Conservation (phyloP, 176 grass and related monocot genomes). For the Ananas comosus region DNA sequence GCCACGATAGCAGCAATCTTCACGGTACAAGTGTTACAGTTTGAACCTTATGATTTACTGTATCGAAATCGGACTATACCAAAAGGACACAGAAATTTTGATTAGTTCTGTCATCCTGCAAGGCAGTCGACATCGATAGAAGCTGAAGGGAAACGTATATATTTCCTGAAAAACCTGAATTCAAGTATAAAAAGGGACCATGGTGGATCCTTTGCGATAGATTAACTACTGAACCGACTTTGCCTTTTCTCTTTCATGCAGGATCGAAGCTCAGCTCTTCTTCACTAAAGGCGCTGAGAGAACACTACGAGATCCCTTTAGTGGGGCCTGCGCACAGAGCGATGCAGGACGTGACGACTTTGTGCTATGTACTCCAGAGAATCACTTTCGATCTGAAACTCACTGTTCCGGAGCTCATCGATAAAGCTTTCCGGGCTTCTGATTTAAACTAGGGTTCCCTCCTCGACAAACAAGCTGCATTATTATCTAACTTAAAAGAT, state of each 20-base stretch:
- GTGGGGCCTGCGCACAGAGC: conserved; percentile 46
- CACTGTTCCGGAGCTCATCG: conserved; percentile 27
- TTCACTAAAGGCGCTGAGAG: conserved; percentile 25
- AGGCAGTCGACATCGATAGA: too few species aligned
- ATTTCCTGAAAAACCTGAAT: too few species aligned
- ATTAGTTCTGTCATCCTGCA: too few species aligned
- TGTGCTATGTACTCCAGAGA: conserved; percentile 46
- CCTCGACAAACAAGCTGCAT: conserved; percentile 14
- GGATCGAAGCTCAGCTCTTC: conserved; percentile 22
- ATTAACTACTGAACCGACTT: conserved; percentile 12
- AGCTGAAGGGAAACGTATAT: too few species aligned
- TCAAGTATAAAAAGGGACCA: too few species aligned
- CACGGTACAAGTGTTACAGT: too few species aligned
- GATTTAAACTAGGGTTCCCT: conserved; percentile 27
- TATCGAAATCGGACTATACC: too few species aligned
- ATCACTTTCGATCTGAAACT: conserved; percentile 49
- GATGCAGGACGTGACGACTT: conserved; percentile 51
- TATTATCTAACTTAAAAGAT: neutral
- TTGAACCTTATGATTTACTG: too few species aligned
- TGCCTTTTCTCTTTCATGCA: conserved; percentile 25
- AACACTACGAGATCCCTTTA: conserved; percentile 35
- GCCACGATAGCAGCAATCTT: too few species aligned
- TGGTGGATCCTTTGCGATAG: conserved; percentile 2
- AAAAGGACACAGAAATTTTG: too few species aligned
- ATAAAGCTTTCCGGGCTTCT: conserved; percentile 29